These are phyloP conservation scores for Trichoderma sp. DNA, from an alignment of 2,329 filamentous ascomycete genomes.

Conservation along the genomic window DNA sequence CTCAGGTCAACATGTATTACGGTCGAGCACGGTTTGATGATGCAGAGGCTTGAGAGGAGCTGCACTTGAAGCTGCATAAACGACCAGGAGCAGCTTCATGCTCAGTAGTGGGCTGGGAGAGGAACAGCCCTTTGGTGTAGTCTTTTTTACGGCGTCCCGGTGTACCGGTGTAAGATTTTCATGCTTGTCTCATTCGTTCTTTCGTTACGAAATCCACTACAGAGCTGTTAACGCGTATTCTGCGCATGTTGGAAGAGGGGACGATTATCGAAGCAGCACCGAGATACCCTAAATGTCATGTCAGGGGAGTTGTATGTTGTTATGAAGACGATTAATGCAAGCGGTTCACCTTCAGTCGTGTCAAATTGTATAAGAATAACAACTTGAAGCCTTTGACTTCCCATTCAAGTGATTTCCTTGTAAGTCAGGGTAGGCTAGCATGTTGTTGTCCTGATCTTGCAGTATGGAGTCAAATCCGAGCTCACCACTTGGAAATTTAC, in stretches of 20 bases:
- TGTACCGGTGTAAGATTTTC: background rate
- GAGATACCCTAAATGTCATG: slow-evolving; percentile 31
- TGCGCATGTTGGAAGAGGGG: background rate
- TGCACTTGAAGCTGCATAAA: background rate
- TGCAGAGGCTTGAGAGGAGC: slow-evolving; percentile 34
- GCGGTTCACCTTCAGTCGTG: background rate
- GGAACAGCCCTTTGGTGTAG: background rate
- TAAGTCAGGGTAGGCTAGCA: background rate
- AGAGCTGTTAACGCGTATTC: background rate
- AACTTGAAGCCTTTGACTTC: background rate
- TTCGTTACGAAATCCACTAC: background rate
- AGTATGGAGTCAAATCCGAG: background rate
- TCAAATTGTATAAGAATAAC: background rate
- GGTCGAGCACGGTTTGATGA: slow-evolving; percentile 47
- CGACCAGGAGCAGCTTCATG: background rate
- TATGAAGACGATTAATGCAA: background rate
- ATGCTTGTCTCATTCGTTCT: background rate
- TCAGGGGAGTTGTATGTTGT: slow-evolving; percentile 3
- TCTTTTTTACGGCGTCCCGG: slow-evolving; percentile 14
- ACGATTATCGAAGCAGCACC: slow-evolving; percentile 21
- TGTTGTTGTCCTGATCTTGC: rapidly evolving
- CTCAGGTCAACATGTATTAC: slow-evolving; percentile 44
- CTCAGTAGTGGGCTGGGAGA: background rate
- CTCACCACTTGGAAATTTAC: background rate
- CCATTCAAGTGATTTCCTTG: background rate